Conservation (phyloP, 768 basidiomycete species). For the Galerina sulciceps region DNA sequence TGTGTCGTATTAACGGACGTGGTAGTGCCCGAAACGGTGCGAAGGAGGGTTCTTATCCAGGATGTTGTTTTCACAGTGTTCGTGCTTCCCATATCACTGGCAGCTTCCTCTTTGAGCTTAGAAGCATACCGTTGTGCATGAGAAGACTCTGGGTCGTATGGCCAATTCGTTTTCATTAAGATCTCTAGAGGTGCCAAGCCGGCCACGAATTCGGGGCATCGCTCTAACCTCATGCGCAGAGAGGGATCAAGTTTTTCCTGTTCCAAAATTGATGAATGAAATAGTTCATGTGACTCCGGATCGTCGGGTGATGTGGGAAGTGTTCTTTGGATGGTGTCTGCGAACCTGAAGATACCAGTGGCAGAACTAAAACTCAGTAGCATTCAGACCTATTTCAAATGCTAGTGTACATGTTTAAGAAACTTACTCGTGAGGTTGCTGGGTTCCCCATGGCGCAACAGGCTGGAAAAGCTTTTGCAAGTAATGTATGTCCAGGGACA, state of each 20-base stretch:
- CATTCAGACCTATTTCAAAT: no score
- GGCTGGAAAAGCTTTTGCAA: slow-evolving; percentile 53
- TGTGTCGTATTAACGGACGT: not conserved
- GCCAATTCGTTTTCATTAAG: slow-evolving; percentile 52
- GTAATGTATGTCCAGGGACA: slow-evolving; percentile 62
- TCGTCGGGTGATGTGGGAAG: slow-evolving; percentile 49
- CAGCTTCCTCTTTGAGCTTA: slow-evolving; percentile 14
- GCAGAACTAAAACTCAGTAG: slow-evolving; percentile 40
- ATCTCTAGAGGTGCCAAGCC: slow-evolving; percentile 56
- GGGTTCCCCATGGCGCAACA: slow-evolving; percentile 56
- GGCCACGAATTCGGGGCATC: slow-evolving; percentile 48
- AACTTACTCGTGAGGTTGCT: slow-evolving; percentile 62
- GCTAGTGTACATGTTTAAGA: not conserved
- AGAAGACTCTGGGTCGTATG: slow-evolving; percentile 33
- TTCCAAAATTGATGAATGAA: slow-evolving; percentile 63
- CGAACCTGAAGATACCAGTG: slow-evolving; percentile 57
- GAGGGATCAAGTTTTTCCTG: slow-evolving; percentile 41
- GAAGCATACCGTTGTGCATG: slow-evolving; percentile 22
- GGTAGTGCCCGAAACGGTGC: slow-evolving; percentile 8
- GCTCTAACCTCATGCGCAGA: slow-evolving; percentile 37
- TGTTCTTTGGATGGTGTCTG: slow-evolving; percentile 47
- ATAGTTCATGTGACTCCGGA: slow-evolving; percentile 55
- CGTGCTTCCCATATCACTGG: not conserved
- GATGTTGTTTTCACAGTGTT: slow-evolving; percentile 9
- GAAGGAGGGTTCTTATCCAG: slow-evolving; percentile 10